Conservation (phyloP, 345 rosid genomes). For the Camelina sativa region DNA sequence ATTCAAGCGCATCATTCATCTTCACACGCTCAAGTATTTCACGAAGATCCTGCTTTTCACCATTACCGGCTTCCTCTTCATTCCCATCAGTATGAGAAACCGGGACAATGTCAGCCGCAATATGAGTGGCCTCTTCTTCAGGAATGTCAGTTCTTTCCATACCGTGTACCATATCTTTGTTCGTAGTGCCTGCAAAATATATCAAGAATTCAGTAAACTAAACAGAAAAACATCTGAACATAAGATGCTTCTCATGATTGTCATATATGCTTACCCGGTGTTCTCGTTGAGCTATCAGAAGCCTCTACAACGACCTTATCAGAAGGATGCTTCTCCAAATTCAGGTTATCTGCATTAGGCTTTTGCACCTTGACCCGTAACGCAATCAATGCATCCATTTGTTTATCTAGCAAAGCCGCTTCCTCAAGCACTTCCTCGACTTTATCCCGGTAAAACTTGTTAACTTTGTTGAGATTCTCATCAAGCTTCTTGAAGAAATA, state of each 20-base stretch:
- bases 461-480: slow-evolving; percentile 70
- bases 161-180: slow-evolving; percentile 32
- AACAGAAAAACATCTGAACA: neutral
- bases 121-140: slow-evolving; percentile 40
- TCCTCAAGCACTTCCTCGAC: slow-evolving; percentile 56
- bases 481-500: slow-evolving; percentile 64
- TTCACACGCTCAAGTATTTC: slow-evolving; percentile 68
- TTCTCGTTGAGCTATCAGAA: slow-evolving; percentile 15
- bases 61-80: slow-evolving; percentile 26
- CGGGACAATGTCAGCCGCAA: slow-evolving; percentile 37
- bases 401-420: slow-evolving; percentile 58
- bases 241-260: slow-evolving; percentile 20
- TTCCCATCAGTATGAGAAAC: slow-evolving; percentile 24
- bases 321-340: slow-evolving; percentile 32
- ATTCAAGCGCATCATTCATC: slow-evolving; percentile 58
- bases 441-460: slow-evolving; percentile 60
- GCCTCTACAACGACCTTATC: slow-evolving; percentile 21
- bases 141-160: slow-evolving; percentile 34
- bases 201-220: slow-evolving; percentile 12
- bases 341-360: slow-evolving; percentile 33
- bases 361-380: slow-evolving; percentile 56
- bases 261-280: slow-evolving; percentile 38
- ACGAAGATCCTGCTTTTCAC: slow-evolving; percentile 45
- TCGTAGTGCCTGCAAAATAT: slow-evolving; percentile 45
- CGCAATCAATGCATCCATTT: slow-evolving; percentile 68